Percentiles rank a stretch among this genome's conserved stretches.
Evolutionary conservation across 2,329 filamentous ascomycete species (phyloP).

Genomic region (Simplicillium sp.): DNA sequence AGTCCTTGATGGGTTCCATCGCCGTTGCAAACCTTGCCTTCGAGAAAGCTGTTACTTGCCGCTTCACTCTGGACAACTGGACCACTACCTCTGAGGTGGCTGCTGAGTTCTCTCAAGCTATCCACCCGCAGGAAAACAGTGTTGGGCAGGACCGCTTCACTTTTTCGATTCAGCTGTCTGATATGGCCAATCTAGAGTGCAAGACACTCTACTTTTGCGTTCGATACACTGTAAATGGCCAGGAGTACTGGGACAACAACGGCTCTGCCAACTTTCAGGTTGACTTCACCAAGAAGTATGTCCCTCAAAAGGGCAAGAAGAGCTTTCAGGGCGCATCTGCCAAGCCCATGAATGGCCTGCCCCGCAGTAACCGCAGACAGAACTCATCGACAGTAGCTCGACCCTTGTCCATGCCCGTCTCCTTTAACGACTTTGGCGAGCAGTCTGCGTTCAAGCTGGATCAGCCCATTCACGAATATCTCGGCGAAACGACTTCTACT

Average conservation of each 20-base stretch:
- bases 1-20: conserved; percentile 73
- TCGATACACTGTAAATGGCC: conserved; percentile 73
- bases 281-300: conserved; percentile 76
- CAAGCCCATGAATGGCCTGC: conserved; percentile 44
- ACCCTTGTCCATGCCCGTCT: conserved; percentile 45
- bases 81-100: conserved; percentile 92
- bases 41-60: conserved; percentile 78
- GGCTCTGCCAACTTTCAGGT: conserved; percentile 79
- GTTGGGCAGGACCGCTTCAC: conserved; percentile 79
- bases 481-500: conserved; percentile 50
- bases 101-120: conserved; percentile 78
- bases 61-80: conserved; percentile 97
- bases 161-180: conserved; percentile 87
- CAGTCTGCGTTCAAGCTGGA: conserved; percentile 49
- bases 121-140: conserved; percentile 54
- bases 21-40: conserved; percentile 85
- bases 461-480: conserved; percentile 50
- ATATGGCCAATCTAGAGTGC: conserved; percentile 80
- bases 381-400: conserved; percentile 31
- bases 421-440: conserved; percentile 63
- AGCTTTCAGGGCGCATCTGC: conserved; percentile 38
- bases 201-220: conserved; percentile 93
- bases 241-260: conserved; percentile 97
- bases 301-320: conserved; percentile 51
- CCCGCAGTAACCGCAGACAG: conserved; percentile 55